phyloP scores from a whole-genome alignment of 2,329 filamentous ascomycete genomes.

The Penicillium frequentans region DNA sequence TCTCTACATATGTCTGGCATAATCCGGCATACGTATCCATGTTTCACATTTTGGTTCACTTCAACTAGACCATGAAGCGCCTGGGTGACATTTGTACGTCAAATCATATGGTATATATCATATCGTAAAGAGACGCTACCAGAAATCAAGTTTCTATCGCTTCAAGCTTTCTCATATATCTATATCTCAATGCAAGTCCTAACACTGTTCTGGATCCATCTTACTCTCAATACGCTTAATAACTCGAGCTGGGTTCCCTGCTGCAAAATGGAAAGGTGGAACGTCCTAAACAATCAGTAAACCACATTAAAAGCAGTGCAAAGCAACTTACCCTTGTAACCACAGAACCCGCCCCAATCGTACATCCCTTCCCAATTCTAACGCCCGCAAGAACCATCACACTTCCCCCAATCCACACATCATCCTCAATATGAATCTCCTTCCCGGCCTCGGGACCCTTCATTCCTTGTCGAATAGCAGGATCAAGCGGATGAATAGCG shows the following conservation, averaged over 20 bases:
- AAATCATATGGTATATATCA: not conserved
- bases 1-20: not conserved
- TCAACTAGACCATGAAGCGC: not conserved
- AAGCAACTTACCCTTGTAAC: constrained; percentile 35
- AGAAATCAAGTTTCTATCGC: not conserved
- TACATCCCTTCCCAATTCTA: constrained; percentile 43
- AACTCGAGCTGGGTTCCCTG: constrained; percentile 26
- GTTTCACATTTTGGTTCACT: not conserved
- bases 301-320: not conserved
- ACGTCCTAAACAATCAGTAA: constrained; percentile 20
- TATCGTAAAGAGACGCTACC: not conserved
- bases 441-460: constrained; percentile 53
- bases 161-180: not conserved
- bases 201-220: constrained; percentile 21
- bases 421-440: constrained; percentile 50
- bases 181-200: not conserved
- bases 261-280: constrained; percentile 28
- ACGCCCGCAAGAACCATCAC: constrained; percentile 46
- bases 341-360: constrained; percentile 42
- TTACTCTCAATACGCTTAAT: constrained; percentile 26
- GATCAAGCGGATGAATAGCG: constrained; percentile 54
- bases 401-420: constrained; percentile 52
- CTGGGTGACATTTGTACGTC: not conserved
- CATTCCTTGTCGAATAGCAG: constrained; percentile 42
- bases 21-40: not conserved